These are phyloP conservation scores for Nakaseomyces sp. DNA, from an alignment of 1,139 yeast species.

Conservation along the genomic window DNA sequence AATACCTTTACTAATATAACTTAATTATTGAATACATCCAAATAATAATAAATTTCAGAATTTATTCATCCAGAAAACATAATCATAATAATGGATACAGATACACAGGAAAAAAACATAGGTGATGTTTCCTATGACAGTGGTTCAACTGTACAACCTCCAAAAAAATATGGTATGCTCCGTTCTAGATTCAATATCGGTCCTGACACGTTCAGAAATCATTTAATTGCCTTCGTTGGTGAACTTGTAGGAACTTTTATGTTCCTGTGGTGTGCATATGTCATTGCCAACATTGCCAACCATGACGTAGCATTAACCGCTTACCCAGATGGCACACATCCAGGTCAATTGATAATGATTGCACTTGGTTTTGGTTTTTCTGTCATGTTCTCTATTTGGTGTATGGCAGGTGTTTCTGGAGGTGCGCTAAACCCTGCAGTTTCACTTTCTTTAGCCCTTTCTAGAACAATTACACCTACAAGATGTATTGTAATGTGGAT, in stretches of 20 bases:
- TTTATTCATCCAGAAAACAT: neutral
- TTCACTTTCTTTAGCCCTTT: conserved; percentile 57
- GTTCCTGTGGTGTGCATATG: conserved; percentile 71
- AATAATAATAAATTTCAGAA: neutral
- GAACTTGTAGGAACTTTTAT: conserved; percentile 80
- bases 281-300: conserved; percentile 78
- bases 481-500: conserved; percentile 58
- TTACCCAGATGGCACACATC: conserved; percentile 42
- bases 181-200: conserved; percentile 6
- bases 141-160: conserved; percentile 2
- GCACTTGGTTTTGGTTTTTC: conserved; percentile 81
- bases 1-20: too few relatives aligned
- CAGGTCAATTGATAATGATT: conserved; percentile 64
- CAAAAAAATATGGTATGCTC: neutral
- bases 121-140: neutral
- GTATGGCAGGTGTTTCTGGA: conserved; percentile 73
- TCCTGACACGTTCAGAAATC: conserved; percentile 39
- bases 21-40: too few relatives aligned
- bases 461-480: conserved; percentile 62
- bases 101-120: neutral
- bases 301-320: conserved; percentile 42
- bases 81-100: neutral
- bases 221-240: conserved; percentile 43
- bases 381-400: conserved; percentile 63
- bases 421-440: conserved; percentile 89